These are phyloP conservation scores for Ceratobasidium papillatum DNA, from an alignment of 1,284 basidiomycete genomes.

Conservation along the genomic window DNA sequence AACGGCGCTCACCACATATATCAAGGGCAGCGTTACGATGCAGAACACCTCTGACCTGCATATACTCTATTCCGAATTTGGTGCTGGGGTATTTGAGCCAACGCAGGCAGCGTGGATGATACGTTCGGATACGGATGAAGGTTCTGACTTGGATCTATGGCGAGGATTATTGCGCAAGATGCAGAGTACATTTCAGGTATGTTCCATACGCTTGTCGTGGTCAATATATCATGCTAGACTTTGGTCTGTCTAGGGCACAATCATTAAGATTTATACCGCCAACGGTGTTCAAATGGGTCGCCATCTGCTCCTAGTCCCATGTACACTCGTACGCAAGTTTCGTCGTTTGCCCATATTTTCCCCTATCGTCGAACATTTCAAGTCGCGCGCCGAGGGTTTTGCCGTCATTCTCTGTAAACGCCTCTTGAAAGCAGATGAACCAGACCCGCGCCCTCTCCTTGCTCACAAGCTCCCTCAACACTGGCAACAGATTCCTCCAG, in stretches of 20 bases:
- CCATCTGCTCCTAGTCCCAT: slow-evolving; percentile 18
- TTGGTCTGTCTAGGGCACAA: slow-evolving; percentile 1
- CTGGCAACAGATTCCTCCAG: slow-evolving; percentile 31
- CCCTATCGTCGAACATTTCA: slow-evolving; percentile 12
- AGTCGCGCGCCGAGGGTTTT: neutral
- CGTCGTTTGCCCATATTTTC: neutral
- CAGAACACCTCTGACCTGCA: slow-evolving; percentile 14
- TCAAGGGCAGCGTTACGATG: slow-evolving; percentile 6
- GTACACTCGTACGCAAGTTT: slow-evolving; percentile 20
- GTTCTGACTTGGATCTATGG: slow-evolving; percentile 15
- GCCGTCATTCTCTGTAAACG: slow-evolving; percentile 17
- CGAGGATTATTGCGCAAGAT: slow-evolving; percentile 19
- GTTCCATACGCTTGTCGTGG: neutral
- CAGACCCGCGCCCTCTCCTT: slow-evolving; percentile 9
- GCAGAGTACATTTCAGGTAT: slow-evolving; percentile 7
- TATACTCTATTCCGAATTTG: slow-evolving; percentile 10
- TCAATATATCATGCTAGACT: neutral
- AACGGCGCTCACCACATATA: neutral
- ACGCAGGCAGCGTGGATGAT: slow-evolving; percentile 32
- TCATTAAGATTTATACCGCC: slow-evolving; percentile 4
- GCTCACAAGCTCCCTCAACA: slow-evolving; percentile 13
- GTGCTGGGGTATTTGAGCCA: slow-evolving; percentile 15
- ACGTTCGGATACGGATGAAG: neutral
- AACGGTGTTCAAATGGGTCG: slow-evolving; percentile 5
- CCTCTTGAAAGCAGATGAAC: neutral